Conservation (phyloP, 345 rosid genomes). For the Murraya paniculata region DNA sequence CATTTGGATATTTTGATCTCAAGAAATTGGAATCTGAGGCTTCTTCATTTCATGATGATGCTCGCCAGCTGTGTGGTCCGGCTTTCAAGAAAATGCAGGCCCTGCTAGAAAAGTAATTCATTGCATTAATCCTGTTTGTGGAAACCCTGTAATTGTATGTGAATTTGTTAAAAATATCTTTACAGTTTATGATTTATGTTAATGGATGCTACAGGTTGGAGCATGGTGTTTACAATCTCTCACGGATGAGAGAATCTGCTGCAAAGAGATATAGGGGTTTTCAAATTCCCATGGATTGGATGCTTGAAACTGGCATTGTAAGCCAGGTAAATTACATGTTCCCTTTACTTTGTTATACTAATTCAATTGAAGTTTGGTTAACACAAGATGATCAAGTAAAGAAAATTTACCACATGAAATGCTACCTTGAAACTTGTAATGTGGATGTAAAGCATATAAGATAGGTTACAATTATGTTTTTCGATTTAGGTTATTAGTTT, state of each 20-base stretch:
- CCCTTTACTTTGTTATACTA: background rate
- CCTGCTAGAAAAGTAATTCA: slow-evolving; percentile 76
- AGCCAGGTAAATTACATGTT: slow-evolving; percentile 58
- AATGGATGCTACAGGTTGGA: slow-evolving; percentile 52
- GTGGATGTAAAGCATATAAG: background rate
- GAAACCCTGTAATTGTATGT: background rate
- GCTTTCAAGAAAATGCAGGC: slow-evolving; percentile 95
- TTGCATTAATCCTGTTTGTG: background rate
- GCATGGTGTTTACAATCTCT: slow-evolving; percentile 85
- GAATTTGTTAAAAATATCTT: background rate
- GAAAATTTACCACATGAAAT: background rate
- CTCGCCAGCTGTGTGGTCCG: slow-evolving; percentile 60
- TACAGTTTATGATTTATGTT: background rate
- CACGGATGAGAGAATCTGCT: slow-evolving; percentile 90
- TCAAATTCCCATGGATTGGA: slow-evolving; percentile 87
- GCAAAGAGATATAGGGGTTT: slow-evolving; percentile 58
- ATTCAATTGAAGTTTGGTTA: background rate
- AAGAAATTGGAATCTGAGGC: slow-evolving; percentile 84
- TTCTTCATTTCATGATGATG: slow-evolving; percentile 60
- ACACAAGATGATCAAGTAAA: background rate
- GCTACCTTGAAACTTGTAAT: background rate
- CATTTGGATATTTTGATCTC: slow-evolving; percentile 85
- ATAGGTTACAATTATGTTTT: background rate
- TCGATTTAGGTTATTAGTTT: background rate
- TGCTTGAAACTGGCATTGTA: slow-evolving; percentile 87